Percentiles rank a stretch among this genome's conserved stretches.
These are phyloP conservation scores for Zymoseptoria passerinii DNA, from an alignment of 2,329 filamentous ascomycete genomes.

Conservation along the genomic window DNA sequence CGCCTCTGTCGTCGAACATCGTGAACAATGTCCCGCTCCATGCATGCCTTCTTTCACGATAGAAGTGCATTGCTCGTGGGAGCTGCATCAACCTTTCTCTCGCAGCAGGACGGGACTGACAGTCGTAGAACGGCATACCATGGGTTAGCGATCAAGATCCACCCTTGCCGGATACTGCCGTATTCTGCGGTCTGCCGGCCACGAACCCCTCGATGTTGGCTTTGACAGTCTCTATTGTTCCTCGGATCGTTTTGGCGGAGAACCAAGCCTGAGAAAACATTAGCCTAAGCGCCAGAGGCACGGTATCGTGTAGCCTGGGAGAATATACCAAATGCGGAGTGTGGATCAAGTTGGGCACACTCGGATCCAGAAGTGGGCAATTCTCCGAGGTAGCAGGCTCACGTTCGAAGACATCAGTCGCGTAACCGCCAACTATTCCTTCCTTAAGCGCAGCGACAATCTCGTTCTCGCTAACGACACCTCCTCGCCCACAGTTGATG, in stretches of 20 bases:
- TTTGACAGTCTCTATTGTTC: conserved; percentile 38
- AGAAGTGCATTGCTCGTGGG: neutral
- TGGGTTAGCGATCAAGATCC: neutral
- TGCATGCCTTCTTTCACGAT: neutral
- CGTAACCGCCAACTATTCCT: conserved; percentile 41
- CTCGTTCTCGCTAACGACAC: conserved; percentile 44
- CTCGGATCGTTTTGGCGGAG: conserved; percentile 40
- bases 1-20: neutral
- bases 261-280: conserved; percentile 37
- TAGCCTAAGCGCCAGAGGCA: neutral
- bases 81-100: conserved; percentile 1
- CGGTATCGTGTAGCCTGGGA: neutral
- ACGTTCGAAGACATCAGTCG: conserved; percentile 41
- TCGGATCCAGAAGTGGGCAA: conserved; percentile 37
- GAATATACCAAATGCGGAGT: conserved; percentile 40
- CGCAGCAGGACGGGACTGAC: neutral
- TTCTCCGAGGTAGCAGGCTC: conserved; percentile 41
- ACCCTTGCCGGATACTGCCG: conserved; percentile 23
- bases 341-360: conserved; percentile 43
- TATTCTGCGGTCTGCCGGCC: conserved; percentile 33
- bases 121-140: neutral
- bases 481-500: conserved; percentile 43
- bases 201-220: conserved; percentile 42
- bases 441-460: conserved; percentile 39
- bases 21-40: neutral